A percentile compares a stretch with the other conserved stretches of the same genome.
These are phyloP conservation scores for Somion occarium DNA, from an alignment of 1,284 basidiomycete genomes.

Conservation along the genomic window DNA sequence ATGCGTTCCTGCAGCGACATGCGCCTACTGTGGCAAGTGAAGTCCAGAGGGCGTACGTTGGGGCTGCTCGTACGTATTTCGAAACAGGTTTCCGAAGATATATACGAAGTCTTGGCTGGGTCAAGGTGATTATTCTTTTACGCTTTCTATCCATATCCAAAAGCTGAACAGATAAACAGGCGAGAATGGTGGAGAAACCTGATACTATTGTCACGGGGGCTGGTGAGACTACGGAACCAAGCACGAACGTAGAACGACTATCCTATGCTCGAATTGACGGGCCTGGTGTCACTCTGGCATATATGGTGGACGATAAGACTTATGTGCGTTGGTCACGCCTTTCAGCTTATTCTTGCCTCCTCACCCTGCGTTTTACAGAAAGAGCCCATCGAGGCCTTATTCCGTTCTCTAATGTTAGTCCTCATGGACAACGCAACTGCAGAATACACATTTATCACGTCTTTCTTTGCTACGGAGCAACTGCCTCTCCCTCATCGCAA, in stretches of 20 bases:
- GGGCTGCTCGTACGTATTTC: constrained; percentile 85
- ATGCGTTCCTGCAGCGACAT: constrained; percentile 82
- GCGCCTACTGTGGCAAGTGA: constrained; percentile 82
- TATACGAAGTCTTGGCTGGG: constrained; percentile 71
- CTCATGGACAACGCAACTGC: constrained; percentile 91
- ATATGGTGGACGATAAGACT: constrained; percentile 81
- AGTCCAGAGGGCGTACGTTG: constrained; percentile 85
- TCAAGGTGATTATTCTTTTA: constrained; percentile 49
- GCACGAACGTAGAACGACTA: constrained; percentile 52
- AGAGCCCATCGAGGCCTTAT: constrained; percentile 76
- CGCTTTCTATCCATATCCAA: not conserved
- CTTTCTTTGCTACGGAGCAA: constrained; percentile 66
- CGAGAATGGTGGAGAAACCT: constrained; percentile 58
- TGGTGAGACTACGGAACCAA: constrained; percentile 30
- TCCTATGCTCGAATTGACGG: constrained; percentile 72
- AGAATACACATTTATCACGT: constrained; percentile 82
- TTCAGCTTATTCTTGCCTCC: not conserved
- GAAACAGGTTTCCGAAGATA: constrained; percentile 96
- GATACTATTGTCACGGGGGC: constrained; percentile 47
- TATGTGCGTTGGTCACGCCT: constrained; percentile 50
- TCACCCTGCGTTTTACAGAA: constrained; percentile 46
- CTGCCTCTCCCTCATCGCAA: constrained; percentile 21
- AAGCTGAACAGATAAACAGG: constrained; percentile 31
- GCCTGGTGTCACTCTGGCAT: constrained; percentile 74
- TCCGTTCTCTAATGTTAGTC: constrained; percentile 82